Evolutionary conservation across 2,329 filamentous ascomycete species (phyloP), one percentile per base, ranked within the genome.

Genomic region (Lasiodiplodia gonubiensis): DNA sequence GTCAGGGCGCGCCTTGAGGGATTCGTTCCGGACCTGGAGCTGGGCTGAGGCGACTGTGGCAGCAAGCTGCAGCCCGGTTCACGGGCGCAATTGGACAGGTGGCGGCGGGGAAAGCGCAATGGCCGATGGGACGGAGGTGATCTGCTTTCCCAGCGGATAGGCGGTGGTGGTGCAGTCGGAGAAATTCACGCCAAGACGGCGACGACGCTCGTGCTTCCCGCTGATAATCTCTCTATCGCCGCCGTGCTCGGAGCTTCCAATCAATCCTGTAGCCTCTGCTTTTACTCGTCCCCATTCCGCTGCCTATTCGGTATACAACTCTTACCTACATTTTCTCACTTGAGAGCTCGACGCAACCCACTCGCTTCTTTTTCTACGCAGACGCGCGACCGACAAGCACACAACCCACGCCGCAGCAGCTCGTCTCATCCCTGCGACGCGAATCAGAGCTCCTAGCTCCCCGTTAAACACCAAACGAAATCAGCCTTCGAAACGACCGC

Each of bases 211-310:
- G 59, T 63, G 59, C 59, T 51, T 46, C n/a, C 46, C 46, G 25
- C 63, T 46, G 63, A 65, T 65, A 65, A 65, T 65, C 63, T 54
- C 51, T 48, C 63, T 65, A 54, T 54, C 49, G 49, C 51, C 63
- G 51, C 63, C 63, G 63, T 55, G 63, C 63, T 55, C 63, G 63
- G 51, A 54, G 52, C 63, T 54, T 51, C 35, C 54, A 54, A 33
- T 16, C 33, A 55, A 21, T 54, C 51, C 21, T 35, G 10, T 16
- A 48, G 16, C 23, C 35, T 65, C 46, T 21, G 8, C 30, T 46
- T 30, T n/a, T 18, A 21, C 57, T 61, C 39, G n/a, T 11, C 8
- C 42, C 21, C n/a, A 21, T n/a, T 46, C 18, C 42, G 21, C 42
- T 11, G n/a, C n/a, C 14, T 46, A 4, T n/a, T 46, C 18, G 18